phyloP scores from a whole-genome alignment of 345 rosid species.

The Syzygium grande region DNA sequence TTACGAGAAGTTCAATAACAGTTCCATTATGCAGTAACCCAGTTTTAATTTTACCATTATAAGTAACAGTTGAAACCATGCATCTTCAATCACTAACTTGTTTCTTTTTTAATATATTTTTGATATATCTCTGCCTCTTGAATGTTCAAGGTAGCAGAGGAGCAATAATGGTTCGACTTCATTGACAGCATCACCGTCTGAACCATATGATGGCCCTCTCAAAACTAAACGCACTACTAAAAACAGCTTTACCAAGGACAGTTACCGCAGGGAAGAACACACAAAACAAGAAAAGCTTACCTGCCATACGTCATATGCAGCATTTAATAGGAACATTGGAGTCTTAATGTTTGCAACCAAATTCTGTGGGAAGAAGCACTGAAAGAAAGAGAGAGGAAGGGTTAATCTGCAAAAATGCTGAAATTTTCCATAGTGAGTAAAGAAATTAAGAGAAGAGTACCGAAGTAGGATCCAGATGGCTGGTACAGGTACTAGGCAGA shows the following conservation, averaged over 20 bases:
- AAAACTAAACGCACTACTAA: background rate
- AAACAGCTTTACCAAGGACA: background rate
- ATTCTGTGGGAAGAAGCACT: slow-evolving; percentile 95
- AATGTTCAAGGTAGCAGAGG: background rate
- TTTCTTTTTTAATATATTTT: background rate
- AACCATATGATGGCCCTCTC: background rate
- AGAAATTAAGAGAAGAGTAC: slow-evolving; percentile 28
- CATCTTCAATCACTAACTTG: background rate
- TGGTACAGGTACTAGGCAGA: slow-evolving; percentile 63
- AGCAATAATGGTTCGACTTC: background rate
- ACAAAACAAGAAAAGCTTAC: slow-evolving; percentile 14
- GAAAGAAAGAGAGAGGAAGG: slow-evolving; percentile 4
- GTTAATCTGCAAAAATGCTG: background rate
- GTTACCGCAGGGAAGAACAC: background rate
- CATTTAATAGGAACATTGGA: slow-evolving; percentile 70
- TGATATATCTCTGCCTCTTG: background rate
- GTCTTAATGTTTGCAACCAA: slow-evolving; percentile 53
- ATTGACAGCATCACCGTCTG: background rate
- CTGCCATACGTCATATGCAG: slow-evolving; percentile 90
- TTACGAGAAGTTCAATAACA: background rate
- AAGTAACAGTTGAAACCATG: background rate
- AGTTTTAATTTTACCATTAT: background rate
- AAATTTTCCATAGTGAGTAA: background rate
- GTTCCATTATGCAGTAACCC: background rate
- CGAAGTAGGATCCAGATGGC: slow-evolving; percentile 71